Conservation (phyloP, 306 rosid genomes). For the Adenanthera pavonina region DNA sequence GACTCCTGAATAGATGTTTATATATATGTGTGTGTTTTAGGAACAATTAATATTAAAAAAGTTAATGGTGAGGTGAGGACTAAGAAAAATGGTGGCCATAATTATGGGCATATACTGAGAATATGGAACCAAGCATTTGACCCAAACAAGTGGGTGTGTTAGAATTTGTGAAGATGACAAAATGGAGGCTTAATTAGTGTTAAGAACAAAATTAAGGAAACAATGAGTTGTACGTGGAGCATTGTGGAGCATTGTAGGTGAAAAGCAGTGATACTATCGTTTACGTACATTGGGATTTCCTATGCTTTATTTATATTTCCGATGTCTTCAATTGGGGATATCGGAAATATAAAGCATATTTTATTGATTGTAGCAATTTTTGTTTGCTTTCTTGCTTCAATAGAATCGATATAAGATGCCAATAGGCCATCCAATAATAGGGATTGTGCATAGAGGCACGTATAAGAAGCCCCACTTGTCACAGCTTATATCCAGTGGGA, state of each 20-base stretch:
- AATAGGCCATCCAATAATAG: too few relatives aligned
- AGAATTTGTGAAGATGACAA: slow-evolving; percentile 7
- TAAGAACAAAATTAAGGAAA: slow-evolving; percentile 44
- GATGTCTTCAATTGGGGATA: background rate
- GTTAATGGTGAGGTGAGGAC: slow-evolving; percentile 33
- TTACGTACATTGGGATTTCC: background rate
- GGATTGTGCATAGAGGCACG: too few relatives aligned
- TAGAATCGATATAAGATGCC: too few relatives aligned
- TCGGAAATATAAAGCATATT: background rate
- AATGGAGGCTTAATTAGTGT: background rate
- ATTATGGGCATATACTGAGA: slow-evolving; percentile 53
- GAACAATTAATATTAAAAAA: background rate
- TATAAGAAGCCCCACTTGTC: too few relatives aligned
- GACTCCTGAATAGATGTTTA: slow-evolving; percentile 8
- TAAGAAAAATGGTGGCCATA: slow-evolving; percentile 29
- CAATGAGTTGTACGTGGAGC: slow-evolving; percentile 37
- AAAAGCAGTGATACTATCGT: slow-evolving; percentile 35
- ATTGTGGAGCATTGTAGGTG: slow-evolving; percentile 45
- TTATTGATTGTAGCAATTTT: background rate
- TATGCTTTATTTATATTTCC: background rate
- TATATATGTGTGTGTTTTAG: background rate
- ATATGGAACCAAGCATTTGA: slow-evolving; percentile 46
- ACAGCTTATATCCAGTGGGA: too few relatives aligned
- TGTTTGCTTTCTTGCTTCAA: background rate
- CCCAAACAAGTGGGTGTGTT: slow-evolving; percentile 39